Evolutionary conservation across 352 stramenopile genomes (phyloP).

Genomic region (Phytophthora litchii): DNA sequence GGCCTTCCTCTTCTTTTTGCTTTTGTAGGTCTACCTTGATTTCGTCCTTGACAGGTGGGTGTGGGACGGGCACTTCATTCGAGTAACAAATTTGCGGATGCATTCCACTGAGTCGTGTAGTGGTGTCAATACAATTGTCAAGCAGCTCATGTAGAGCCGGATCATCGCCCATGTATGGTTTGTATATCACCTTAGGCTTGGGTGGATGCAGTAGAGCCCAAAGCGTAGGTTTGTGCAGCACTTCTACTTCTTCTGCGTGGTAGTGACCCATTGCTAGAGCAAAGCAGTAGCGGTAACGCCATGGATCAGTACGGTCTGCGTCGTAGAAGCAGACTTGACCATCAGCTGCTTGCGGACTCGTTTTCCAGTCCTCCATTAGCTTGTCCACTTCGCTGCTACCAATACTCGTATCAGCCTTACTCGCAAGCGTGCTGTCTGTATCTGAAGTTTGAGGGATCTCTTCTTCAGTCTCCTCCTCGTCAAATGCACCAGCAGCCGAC

Average conservation of each 20-base stretch:
- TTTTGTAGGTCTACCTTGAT: constrained; percentile 22
- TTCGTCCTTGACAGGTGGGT: constrained; percentile 18
- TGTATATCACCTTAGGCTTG: constrained; percentile 54
- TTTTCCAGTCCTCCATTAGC: constrained; percentile 25
- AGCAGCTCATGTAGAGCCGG: constrained; percentile 56
- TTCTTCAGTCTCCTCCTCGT: constrained; percentile 14
- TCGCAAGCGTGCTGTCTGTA: constrained; percentile 2
- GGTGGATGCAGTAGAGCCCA: constrained; percentile 31
- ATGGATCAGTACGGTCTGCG: constrained; percentile 54
- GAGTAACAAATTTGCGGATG: constrained; percentile 47
- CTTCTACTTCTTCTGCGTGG: constrained; percentile 49
- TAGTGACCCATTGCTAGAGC: constrained; percentile 61
- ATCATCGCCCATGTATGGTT: constrained; percentile 59
- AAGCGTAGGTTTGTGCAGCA: constrained; percentile 50
- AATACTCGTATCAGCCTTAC: background rate
- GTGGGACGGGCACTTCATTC: constrained; percentile 49
- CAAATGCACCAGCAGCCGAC: constrained; percentile 9
- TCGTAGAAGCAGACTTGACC: constrained; percentile 78
- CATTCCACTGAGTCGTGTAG: constrained; percentile 48
- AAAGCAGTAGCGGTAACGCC: constrained; percentile 70
- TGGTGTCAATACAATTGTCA: constrained; percentile 67
- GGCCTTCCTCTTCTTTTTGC: constrained; percentile 63
- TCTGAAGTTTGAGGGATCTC: constrained; percentile 12
- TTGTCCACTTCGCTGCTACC: constrained; percentile 12
- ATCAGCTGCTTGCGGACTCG: constrained; percentile 58